phyloP scores from a whole-genome alignment of 2,329 filamentous ascomycete species.

The Penicillium occitanis region DNA sequence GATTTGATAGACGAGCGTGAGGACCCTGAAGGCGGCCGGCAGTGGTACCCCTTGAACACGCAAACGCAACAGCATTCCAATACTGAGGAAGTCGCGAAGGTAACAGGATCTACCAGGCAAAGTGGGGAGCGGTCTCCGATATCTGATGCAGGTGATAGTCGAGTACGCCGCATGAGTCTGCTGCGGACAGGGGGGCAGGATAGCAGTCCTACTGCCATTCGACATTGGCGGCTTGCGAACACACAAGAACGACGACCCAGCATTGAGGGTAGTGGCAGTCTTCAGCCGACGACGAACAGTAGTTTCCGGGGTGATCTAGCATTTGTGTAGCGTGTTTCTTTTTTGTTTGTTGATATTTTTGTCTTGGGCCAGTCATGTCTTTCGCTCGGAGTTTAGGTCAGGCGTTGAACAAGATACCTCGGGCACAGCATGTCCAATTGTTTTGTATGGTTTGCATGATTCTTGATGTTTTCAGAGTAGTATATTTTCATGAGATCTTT shows the following conservation, averaged over 20 bases:
- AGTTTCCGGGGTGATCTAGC: constrained; percentile 32
- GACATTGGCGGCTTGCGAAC: constrained; percentile 24
- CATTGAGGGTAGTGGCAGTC: constrained; percentile 22
- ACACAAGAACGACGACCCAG: constrained; percentile 24
- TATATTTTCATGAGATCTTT: background rate
- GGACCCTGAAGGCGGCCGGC: constrained; percentile 23
- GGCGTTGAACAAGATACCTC: constrained; percentile 18
- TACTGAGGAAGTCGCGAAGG: constrained; percentile 11
- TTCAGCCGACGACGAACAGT: constrained; percentile 26
- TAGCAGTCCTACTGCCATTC: constrained; percentile 22
- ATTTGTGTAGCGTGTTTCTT: constrained; percentile 30
- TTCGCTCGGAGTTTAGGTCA: constrained; percentile 6
- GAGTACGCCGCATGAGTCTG: constrained; percentile 27
- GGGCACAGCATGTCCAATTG: background rate
- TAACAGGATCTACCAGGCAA: constrained; percentile 4
- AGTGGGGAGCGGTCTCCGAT: constrained; percentile 3
- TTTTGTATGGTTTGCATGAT: background rate
- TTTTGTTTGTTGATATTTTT: background rate
- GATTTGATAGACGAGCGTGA: constrained; percentile 27
- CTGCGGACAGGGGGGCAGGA: constrained; percentile 26
- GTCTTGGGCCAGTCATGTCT: background rate
- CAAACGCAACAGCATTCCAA: constrained; percentile 20
- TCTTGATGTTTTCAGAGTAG: background rate
- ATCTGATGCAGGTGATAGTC: constrained; percentile 3
- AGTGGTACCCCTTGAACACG: constrained; percentile 27